phyloP scores from a whole-genome alignment of 2,329 filamentous ascomycete genomes.

The Claviceps cyperi region DNA sequence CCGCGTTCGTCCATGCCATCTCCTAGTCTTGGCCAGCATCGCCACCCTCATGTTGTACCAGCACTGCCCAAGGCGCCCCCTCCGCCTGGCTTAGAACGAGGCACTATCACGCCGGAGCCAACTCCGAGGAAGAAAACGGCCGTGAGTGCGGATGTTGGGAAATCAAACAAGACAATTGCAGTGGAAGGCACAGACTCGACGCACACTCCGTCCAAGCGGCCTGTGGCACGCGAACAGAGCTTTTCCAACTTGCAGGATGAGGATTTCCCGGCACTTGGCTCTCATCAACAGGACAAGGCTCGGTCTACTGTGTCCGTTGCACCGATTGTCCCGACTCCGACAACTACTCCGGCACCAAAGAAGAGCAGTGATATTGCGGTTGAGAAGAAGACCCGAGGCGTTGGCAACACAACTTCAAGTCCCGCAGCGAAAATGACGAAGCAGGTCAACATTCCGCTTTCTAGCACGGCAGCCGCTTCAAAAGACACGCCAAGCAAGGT shows the following conservation, averaged over 20 bases:
- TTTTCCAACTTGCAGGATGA: slow-evolving; percentile 36
- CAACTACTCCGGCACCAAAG: slow-evolving; percentile 20
- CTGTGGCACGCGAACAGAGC: slow-evolving; percentile 7
- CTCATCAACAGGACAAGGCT: slow-evolving; percentile 24
- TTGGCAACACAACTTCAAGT: not conserved
- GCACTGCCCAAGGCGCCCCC: slow-evolving; percentile 13
- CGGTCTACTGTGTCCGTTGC: slow-evolving; percentile 18
- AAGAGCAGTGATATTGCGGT: slow-evolving; percentile 17
- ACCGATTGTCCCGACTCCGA: slow-evolving; percentile 21
- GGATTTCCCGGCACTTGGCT: slow-evolving; percentile 46
- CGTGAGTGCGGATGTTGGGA: slow-evolving; percentile 23
- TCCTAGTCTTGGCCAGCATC: slow-evolving; percentile 10
- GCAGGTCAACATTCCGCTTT: not conserved
- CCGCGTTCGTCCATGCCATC: slow-evolving; percentile 8
- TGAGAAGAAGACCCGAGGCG: slow-evolving; percentile 11
- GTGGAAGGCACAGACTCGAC: slow-evolving; percentile 32
- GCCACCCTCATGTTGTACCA: slow-evolving; percentile 12
- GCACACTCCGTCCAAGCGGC: slow-evolving; percentile 27
- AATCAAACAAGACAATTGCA: slow-evolving; percentile 29
- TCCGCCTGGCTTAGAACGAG: slow-evolving; percentile 13
- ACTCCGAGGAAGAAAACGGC: slow-evolving; percentile 15
- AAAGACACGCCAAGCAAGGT: slow-evolving; percentile 2
- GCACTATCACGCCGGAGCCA: slow-evolving; percentile 19
- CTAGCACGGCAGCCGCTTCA: not conserved
- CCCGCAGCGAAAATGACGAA: not conserved